These are phyloP conservation scores for Linum usitatissimum DNA, from an alignment of 345 rosid genomes.

Conservation along the genomic window DNA sequence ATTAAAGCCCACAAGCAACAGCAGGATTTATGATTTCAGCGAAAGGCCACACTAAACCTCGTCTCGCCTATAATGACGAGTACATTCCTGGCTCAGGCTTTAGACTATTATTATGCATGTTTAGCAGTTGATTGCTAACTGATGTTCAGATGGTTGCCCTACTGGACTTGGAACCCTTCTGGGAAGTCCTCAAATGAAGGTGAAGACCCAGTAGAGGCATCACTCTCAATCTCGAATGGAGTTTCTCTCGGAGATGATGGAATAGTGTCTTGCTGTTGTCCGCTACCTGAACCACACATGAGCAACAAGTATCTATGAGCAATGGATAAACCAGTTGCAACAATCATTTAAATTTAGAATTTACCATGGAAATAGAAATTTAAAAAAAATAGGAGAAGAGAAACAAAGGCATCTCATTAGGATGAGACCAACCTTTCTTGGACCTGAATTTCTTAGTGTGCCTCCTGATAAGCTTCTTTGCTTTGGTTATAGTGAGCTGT, in stretches of 20 bases:
- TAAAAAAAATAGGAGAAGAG: not conserved
- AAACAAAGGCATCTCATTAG: not conserved
- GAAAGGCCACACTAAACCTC: too few species aligned
- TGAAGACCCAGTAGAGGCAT: constrained; percentile 67
- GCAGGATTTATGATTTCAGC: too few species aligned
- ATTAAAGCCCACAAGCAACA: too few species aligned
- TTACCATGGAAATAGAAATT: not conserved
- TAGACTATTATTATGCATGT: not conserved
- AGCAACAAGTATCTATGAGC: not conserved
- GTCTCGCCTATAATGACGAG: too few species aligned
- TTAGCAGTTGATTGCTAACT: constrained; percentile 7
- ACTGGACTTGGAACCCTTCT: constrained; percentile 22
- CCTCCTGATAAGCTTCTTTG: constrained; percentile 70
- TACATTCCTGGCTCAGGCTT: too few species aligned
- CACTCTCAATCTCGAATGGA: constrained; percentile 58
- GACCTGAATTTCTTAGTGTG: constrained; percentile 84
- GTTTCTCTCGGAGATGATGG: constrained; percentile 73
- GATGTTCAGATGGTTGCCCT: constrained; percentile 3
- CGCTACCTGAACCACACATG: constrained; percentile 43
- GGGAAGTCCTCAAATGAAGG: constrained; percentile 59
- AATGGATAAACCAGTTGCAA: not conserved
- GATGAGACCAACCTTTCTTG: constrained; percentile 43
- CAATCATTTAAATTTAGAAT: not conserved
- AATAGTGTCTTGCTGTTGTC: constrained; percentile 61
- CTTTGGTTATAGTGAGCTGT: constrained; percentile 86